Evolutionary conservation across 1,284 basidiomycete genomes (phyloP), one percentile per base, ranked within the genome.

Genomic region (Athelia psychrophila): DNA sequence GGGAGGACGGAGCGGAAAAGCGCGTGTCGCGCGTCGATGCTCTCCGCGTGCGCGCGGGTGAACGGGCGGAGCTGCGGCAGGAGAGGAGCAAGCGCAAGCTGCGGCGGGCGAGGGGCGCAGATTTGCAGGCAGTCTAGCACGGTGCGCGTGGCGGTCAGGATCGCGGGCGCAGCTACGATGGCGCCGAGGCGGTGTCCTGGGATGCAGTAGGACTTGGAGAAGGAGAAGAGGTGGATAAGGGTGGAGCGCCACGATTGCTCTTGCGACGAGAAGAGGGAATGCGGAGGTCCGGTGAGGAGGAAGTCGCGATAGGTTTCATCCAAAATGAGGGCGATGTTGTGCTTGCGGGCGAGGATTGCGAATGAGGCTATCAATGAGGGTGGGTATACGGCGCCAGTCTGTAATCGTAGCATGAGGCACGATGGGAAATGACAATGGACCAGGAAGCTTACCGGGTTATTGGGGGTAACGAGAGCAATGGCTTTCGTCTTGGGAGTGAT

Each of bases 271-370:
- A 85, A 89, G 20, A 86, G 75, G 36, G 62, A 58, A 64, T 87
- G 88, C 0, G 86, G 82, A 6, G 74, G 71, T 23, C 67, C 67
- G 15, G 74, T 62, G 1, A 77, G 68, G 44, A 93, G 75, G 61
- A 95, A 94, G 62, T 95, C 92, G 18, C 91, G 81, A 67, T 96
- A 95, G 0, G 92, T 93, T 68, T 93, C 90, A 66, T 94, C 91
- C n/a, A 95, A 56, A 20, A 95, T 80, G n/a, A 95, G 78, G 0
- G 91, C 86, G 10, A 95, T 65, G 3, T 77, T 71, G 27, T 77
- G 68, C 50, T 79, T 68, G 24, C 64, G 70, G 0, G 91, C 88
- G 0, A 95, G 77, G 0, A 68, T 61, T 2, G 81, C 80, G 62
- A 94, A 93, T 4, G 79, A 70, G 0, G 74, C 65, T n/a, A 95